Base-by-base conservation (phyloP, 2,329 filamentous ascomycete species). In the Hypoxylon sp. region DNA sequence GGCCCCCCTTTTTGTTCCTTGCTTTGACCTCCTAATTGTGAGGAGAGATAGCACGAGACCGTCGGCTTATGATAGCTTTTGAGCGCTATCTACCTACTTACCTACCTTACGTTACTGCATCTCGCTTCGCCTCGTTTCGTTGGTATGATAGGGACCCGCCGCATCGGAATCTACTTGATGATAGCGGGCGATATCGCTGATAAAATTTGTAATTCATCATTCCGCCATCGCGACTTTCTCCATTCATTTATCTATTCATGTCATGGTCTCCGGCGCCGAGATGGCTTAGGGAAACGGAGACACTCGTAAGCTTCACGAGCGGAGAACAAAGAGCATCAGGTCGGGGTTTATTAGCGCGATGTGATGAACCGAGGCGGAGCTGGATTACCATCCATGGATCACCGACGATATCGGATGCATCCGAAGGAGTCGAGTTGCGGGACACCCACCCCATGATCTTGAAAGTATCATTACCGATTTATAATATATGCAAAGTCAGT, bases 381-480 rank as follows among this genome's bases (percentile, higher is more conserved):
- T 32, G 45, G 27, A n/a, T 25, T 34, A 54, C 37, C 45, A 41
- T n/a, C n/a, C n/a, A n/a, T n/a, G n/a, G n/a, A n/a, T 29, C 47
- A 50, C 29, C 52, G 21, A 65, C 63, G 63, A 62, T 62, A 66
- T 66, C 59, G 66, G 66, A 67, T 58, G 61, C 34, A 30, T 60
- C 34, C 55, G 53, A 48, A n/a, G 21, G 32, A 16, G 41, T 47
- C 59, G 46, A 47, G 45, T 39, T 23, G 21, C 43, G 47, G 8
- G 32, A 37, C 37, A 37, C 3, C 53, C 34, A 47, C 23, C 48
- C 32, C 16, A n/a, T 29, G 30, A 12, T 37, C 19, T 47, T 32
- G 3, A 19, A 53, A 21, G 9, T 16, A 25, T 48, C 45, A 46
- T 29, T 21, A 37, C n/a, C n/a, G n/a, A n/a, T 47, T 43, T 46